Evolutionary conservation across 331 rosid genomes (phyloP).

Genomic region (Acacia concinna): DNA sequence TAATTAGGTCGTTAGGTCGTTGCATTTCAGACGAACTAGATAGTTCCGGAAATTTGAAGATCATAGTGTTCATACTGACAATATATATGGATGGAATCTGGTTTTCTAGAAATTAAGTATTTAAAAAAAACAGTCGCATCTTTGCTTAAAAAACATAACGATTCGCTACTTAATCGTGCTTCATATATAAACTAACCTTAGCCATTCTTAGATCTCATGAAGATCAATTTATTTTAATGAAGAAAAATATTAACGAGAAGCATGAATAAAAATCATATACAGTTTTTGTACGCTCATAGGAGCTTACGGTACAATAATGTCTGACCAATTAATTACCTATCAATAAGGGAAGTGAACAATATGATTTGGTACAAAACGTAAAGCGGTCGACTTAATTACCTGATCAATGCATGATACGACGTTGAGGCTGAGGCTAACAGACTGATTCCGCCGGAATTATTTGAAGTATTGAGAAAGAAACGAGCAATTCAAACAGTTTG

Average conservation of each 20-base stretch:
- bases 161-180: not conserved
- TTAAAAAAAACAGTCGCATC: not conserved
- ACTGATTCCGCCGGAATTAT: not conserved
- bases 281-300: not conserved
- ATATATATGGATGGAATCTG: not conserved
- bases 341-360: not conserved
- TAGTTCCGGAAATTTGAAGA: not conserved
- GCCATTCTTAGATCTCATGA: not conserved
- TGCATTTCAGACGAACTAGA: not conserved
- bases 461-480: not conserved
- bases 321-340: not conserved
- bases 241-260: not conserved
- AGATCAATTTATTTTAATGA: not conserved
- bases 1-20: not conserved
- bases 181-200: not conserved
- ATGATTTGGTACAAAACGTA: not conserved
- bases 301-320: not conserved
- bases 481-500: not conserved
- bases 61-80: not conserved
- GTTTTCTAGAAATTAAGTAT: constrained; percentile 1
- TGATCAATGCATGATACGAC: not conserved
- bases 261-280: not conserved
- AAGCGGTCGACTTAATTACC: not conserved
- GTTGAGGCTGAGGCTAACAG: not conserved
- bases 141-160: not conserved